Evolutionary conservation across 371 early-diverging fungal genomes (phyloP), one percentile per base, ranked within the genome.

Genomic region (Mycotypha africana): DNA sequence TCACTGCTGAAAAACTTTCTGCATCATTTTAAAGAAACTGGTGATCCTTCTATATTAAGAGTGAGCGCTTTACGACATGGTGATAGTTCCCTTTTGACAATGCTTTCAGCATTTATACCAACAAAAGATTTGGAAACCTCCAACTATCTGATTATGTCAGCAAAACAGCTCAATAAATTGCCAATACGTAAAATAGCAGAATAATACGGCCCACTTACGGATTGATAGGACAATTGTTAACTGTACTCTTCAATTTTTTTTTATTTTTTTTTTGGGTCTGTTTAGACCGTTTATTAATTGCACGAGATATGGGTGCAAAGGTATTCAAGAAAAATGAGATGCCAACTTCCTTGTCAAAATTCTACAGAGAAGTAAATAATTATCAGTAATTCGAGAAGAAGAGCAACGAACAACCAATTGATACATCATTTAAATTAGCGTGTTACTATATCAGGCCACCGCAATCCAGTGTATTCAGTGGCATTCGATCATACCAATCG

Each of bases 371-470:
- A 34, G 61, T 73, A 49, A 38, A 42, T 23, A 56, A 48, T 4
- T n/a, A n/a, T n/a, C n/a, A n/a, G n/a, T n/a, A n/a, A n/a, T n/a
- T n/a, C n/a, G n/a, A n/a, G n/a, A n/a, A n/a, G n/a, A n/a, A n/a
- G n/a, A n/a, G n/a, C n/a, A n/a, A n/a, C n/a, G n/a, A n/a, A 31
- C 14, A 15, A 26, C 37, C 9, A 32, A 2, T 2, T 17, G 14
- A 3, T 6, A 30, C 1, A 14, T 11, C 49, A 22, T 20, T 54
- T 46, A 44, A 50, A 65, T 36, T 60, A 79, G 72, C 66, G 81
- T 15, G 84, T 82, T 15, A 74, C 78, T 23, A 70, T 88, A 50
- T 79, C 78, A 42, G 92, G 92, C 1, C 92, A 92, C 61, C 70
- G 84, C 25, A 76, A 67, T 42, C 78, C 88, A 23, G 81, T 85